Conservation (phyloP, 192 early-diverging fungal species). For the Coemansia sp. region DNA sequence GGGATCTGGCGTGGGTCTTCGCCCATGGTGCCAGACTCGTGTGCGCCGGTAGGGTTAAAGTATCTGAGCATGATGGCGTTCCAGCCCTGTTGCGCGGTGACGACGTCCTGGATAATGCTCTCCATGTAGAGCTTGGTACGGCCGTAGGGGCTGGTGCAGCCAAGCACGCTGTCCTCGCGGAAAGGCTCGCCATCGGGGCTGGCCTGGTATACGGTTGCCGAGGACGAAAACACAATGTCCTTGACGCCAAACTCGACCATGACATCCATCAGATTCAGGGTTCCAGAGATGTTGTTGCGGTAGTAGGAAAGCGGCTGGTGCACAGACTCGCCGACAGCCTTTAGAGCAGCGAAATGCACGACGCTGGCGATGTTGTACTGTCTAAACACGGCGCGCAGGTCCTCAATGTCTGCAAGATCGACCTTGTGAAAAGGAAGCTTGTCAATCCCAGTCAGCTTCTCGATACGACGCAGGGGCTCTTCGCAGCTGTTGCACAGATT, state of each 20-base stretch:
- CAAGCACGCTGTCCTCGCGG: constrained; percentile 61
- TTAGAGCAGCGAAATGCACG: constrained; percentile 89
- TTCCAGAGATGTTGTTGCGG: constrained; percentile 91
- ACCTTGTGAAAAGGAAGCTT: constrained; percentile 69
- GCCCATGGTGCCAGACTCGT: constrained; percentile 86
- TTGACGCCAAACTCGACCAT: constrained; percentile 82
- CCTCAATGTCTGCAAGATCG: constrained; percentile 72
- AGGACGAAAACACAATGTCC: constrained; percentile 93
- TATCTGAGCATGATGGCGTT: constrained; percentile 75
- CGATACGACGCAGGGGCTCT: constrained; percentile 69
- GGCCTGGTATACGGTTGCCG: constrained; percentile 86
- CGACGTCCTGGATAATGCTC: constrained; percentile 76
- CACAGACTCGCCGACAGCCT: constrained; percentile 82
- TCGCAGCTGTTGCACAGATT: constrained; percentile 82
- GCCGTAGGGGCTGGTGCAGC: constrained; percentile 90
- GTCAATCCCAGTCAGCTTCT: constrained; percentile 59
- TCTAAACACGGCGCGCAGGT: constrained; percentile 69
- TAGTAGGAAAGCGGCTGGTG: constrained; percentile 85
- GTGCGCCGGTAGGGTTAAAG: constrained; percentile 95
- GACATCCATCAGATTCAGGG: constrained; percentile 76
- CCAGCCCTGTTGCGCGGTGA: constrained; percentile 61
- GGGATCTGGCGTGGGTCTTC: constrained; percentile 86
- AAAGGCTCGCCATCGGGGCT: constrained; percentile 54
- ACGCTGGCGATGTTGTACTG: constrained; percentile 68
- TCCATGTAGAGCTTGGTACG: constrained; percentile 96